A percentile compares a stretch with the other conserved stretches of the same genome.
These are phyloP conservation scores for Ogataea saltuana DNA, from an alignment of 805 yeast species.

Conservation along the genomic window DNA sequence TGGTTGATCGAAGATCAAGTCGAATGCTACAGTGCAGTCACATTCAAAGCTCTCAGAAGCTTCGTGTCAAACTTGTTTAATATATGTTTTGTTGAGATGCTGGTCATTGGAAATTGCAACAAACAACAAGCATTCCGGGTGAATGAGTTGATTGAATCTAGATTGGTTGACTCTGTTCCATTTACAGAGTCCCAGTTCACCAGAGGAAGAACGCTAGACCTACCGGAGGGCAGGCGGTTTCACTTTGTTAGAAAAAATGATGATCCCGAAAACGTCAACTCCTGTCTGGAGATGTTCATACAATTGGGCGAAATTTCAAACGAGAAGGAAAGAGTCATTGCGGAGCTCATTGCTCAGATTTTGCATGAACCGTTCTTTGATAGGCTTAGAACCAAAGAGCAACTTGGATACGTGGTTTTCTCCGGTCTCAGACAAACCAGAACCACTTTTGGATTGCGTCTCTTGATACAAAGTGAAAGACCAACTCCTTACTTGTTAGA, in stretches of 20 bases:
- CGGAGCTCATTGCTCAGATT: constrained; percentile 70
- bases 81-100: constrained; percentile 67
- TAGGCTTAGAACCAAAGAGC: constrained; percentile 89
- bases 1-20: constrained; percentile 67
- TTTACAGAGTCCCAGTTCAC: constrained; percentile 46
- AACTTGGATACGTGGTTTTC: constrained; percentile 91
- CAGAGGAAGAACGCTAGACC: constrained; percentile 42
- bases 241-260: constrained; percentile 52
- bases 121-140: constrained; percentile 54
- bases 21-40: constrained; percentile 49
- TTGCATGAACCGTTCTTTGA: constrained; percentile 87
- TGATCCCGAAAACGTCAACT: constrained; percentile 74
- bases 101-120: constrained; percentile 73
- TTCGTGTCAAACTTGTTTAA: constrained; percentile 55
- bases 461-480: constrained; percentile 83
- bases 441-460: constrained; percentile 69
- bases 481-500: constrained; percentile 70
- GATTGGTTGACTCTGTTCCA: constrained; percentile 38
- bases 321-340: constrained; percentile 44
- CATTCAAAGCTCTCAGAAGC: constrained; percentile 37
- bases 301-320: constrained; percentile 61
- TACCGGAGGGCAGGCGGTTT: constrained; percentile 41
- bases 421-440: constrained; percentile 69
- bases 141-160: constrained; percentile 42
- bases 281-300: constrained; percentile 76